These are phyloP conservation scores for Rhynchospora pubera DNA, from an alignment of 176 grass and related monocot species.

Conservation along the genomic window DNA sequence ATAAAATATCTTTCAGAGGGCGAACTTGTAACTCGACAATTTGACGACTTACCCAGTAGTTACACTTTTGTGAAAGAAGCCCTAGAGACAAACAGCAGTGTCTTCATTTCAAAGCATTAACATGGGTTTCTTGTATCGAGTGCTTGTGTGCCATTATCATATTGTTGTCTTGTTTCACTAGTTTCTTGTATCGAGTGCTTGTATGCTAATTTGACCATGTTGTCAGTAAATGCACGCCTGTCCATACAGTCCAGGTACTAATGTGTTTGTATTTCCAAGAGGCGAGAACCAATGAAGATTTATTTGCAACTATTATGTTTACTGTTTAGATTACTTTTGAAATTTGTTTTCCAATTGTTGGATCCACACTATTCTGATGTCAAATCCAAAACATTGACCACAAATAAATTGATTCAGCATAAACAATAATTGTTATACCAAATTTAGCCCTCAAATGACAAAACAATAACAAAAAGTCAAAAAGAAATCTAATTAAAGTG, in stretches of 20 bases:
- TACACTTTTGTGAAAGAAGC: slow-evolving; percentile 37
- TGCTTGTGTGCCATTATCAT: not conserved
- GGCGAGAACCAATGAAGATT: not conserved
- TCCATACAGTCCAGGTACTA: not conserved
- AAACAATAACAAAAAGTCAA: not conserved
- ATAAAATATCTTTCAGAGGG: slow-evolving; percentile 17
- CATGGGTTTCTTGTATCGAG: not conserved
- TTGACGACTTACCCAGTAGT: slow-evolving; percentile 31
- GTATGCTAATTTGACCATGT: not conserved
- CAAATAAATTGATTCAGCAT: not conserved
- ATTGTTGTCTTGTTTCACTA: not conserved
- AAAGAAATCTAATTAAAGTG: not conserved
- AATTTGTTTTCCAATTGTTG: not conserved
- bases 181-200: not conserved
- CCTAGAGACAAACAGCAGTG: slow-evolving; percentile 20
- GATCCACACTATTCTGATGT: not conserved
- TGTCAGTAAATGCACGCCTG: not conserved
- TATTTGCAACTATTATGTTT: not conserved
- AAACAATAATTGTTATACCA: not conserved
- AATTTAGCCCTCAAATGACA: not conserved
- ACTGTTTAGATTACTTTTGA: not conserved
- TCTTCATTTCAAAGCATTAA: not conserved
- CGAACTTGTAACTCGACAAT: slow-evolving; percentile 31
- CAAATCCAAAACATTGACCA: not conserved
- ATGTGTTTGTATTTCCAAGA: not conserved